Base-by-base conservation (phyloP, 2,329 filamentous ascomycete species). In the Metarhizium guizhouense region DNA sequence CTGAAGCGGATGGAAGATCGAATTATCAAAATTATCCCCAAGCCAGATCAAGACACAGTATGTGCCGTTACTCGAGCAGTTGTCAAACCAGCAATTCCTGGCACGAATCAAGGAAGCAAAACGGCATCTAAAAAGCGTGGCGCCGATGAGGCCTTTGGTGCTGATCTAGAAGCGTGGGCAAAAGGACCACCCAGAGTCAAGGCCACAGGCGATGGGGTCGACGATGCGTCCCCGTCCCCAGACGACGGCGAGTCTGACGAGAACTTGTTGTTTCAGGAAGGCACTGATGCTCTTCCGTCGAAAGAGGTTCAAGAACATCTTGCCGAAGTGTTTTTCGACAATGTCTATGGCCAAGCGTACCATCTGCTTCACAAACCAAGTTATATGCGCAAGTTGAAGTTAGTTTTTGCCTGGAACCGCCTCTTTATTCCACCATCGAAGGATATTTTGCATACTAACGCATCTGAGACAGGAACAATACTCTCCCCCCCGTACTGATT, bases 1-100 rank as follows among this genome's bases (percentile, higher is more conserved):
- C 72, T 97, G 62, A 96, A 95, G 76, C 81, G 93, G 56, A 97
- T 97, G 94, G 94, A 99, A 71, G 93, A 97, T 65, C 86, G 93
- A 56, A 94, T 97, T 59, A 95, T 97, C 73, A 96, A 96, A 70
- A 87, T 93, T 57, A 87, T 97, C 32, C 93, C 94, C 0, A 95
- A 93, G 67, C 82, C 90, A 47, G 91, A 95, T 60, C 81, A 89
- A 59, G 85, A 87, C 47, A 76, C 83, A 30, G 68, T 86, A 57
- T 75, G 80, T 8, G 77, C 80, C 7, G 86, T 95, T 42, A 86
- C 86, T 5, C 81, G 94, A 56, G 92, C 92, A 11, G 80, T 90
- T 6, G 89, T 97, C 38, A 95, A 93, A 66, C 93, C 93, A 14
- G 81, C 87, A 14, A 76, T 85, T 72, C 72, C 86, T 65, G 67